Conservation (phyloP, 257 asterid genomes). For the Nicotiana paniculata region DNA sequence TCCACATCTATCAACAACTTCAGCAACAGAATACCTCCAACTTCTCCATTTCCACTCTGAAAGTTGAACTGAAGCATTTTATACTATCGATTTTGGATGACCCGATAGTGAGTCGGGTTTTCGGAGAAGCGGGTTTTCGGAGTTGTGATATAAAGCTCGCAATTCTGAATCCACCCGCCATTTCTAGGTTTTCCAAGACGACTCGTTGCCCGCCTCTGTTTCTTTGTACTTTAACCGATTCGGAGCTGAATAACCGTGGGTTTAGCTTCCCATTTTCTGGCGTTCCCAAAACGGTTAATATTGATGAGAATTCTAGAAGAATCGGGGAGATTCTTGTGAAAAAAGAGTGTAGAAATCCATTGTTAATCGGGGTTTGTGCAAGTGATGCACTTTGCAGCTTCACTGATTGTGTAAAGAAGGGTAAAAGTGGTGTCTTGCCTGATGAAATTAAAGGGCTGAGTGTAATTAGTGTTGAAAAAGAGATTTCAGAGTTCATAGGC, state of each 20-base stretch:
- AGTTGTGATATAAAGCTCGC: slow-evolving; percentile 70
- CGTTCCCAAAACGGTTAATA: slow-evolving; percentile 22
- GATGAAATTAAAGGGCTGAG: slow-evolving; percentile 47
- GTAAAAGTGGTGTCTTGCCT: slow-evolving; percentile 45
- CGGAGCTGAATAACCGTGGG: slow-evolving; percentile 36
- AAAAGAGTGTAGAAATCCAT: slow-evolving; percentile 48
- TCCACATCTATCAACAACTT: slow-evolving; percentile 73
- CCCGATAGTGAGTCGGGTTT: slow-evolving; percentile 84
- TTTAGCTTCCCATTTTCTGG: slow-evolving; percentile 51
- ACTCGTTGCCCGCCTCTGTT: slow-evolving; percentile 52
- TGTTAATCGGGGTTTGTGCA: slow-evolving; percentile 67
- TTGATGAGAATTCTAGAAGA: slow-evolving; percentile 55
- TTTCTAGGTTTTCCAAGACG: slow-evolving; percentile 38
- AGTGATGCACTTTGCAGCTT: slow-evolving; percentile 46
- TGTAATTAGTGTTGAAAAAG: slow-evolving; percentile 40
- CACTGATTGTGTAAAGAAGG: slow-evolving; percentile 36
- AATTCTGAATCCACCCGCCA: slow-evolving; percentile 57
- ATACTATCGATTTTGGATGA: slow-evolving; percentile 79
- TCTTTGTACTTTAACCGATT: slow-evolving; percentile 36
- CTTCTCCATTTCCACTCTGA: slow-evolving; percentile 52
- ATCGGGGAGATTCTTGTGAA: slow-evolving; percentile 50
- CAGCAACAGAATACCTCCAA: slow-evolving; percentile 29
- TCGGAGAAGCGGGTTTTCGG: slow-evolving; percentile 86
- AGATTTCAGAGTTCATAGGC: slow-evolving; percentile 41
- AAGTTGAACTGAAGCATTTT: slow-evolving; percentile 80